These are phyloP conservation scores for Juncus inflexus DNA, from an alignment of 176 grass and related monocot genomes.

Conservation along the genomic window DNA sequence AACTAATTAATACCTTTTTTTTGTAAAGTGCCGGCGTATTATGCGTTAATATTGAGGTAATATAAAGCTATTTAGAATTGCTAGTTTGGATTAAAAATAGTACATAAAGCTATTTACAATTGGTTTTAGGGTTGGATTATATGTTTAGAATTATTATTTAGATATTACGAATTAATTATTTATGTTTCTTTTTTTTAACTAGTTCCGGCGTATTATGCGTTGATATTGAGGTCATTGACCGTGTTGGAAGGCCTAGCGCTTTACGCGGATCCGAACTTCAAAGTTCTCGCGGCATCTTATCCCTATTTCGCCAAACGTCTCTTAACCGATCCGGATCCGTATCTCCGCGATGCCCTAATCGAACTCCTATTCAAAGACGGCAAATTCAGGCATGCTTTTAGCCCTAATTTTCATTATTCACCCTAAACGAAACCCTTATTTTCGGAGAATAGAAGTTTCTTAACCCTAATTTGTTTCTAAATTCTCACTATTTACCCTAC, in stretches of 20 bases:
- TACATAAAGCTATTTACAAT: constrained; percentile 8
- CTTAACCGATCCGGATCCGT: constrained; percentile 95
- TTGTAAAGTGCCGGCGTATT: constrained; percentile 85
- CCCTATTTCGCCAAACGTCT: constrained; percentile 99
- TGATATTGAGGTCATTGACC: constrained; percentile 88
- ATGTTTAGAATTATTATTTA: too few relatives aligned
- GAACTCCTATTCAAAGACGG: constrained; percentile 98
- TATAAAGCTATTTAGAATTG: too few relatives aligned
- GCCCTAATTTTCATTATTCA: constrained; percentile 16
- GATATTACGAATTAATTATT: neutral
- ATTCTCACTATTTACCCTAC: too few relatives aligned
- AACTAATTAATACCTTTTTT: constrained; percentile 32
- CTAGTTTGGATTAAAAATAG: neutral
- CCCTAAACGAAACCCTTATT: neutral
- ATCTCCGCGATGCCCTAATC: constrained; percentile 96
- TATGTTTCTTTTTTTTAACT: constrained; percentile 35
- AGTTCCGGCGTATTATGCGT: constrained; percentile 95
- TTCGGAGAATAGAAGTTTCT: neutral
- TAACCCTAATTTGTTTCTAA: neutral
- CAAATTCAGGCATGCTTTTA: constrained; percentile 96
- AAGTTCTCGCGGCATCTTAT: constrained; percentile 96
- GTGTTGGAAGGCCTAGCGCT: constrained; percentile 95
- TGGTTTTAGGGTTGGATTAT: constrained; percentile 6
- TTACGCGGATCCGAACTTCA: constrained; percentile 93
- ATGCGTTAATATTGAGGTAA: constrained; percentile 82